Evolutionary conservation across 2,329 filamentous ascomycete genomes (phyloP), one percentile per base, ranked within the genome.

Genomic region (Mycocentrospora acerina): DNA sequence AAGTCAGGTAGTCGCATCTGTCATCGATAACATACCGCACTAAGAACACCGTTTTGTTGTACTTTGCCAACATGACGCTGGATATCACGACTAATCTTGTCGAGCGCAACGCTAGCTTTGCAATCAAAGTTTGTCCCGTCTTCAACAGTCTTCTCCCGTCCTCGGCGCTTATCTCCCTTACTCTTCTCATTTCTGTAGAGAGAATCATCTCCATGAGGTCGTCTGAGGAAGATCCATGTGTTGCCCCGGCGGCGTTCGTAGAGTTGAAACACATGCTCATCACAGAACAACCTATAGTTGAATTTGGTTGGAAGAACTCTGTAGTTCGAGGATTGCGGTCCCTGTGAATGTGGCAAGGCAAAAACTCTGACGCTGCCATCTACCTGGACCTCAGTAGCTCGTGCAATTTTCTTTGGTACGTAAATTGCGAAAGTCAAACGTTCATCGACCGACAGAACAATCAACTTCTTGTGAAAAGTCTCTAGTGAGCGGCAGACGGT

Each of bases 341-440:
- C 66, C 37, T 70, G 63, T 3, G 68, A 63, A 29, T 65, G 66
- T 16, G 68, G 54, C 39, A 72, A 67, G 1, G 64, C 68, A 44
- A 72, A 67, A 2, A 72, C 45, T 8, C 66, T 57, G 2, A 68
- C 67, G 14, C 31, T 44, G 40, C 54, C 49, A 28, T 67, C 60
- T 6, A 72, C 66, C n/a, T 53, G 35, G 24, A 44, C 59, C 30
- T 72, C 70, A 25, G 58, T 54, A 3, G 61, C 50, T 22, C 37
- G 47, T 13, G 50, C 52, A 10, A 71, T 57, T 42, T 66, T 65
- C 36, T 54, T 42, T 7, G 70, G 68, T 12, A 71, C 50, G 39
- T 72, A 71, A 19, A 72, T 64, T 11, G 62, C 68, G 8, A 72
- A 24, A 2, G 64, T 66, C 11, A 72, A 48, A 10, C 70, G 59